These are phyloP conservation scores for Stereocaulon alpinum DNA, from an alignment of 495 filamentous ascomycete genomes.

Conservation along the genomic window DNA sequence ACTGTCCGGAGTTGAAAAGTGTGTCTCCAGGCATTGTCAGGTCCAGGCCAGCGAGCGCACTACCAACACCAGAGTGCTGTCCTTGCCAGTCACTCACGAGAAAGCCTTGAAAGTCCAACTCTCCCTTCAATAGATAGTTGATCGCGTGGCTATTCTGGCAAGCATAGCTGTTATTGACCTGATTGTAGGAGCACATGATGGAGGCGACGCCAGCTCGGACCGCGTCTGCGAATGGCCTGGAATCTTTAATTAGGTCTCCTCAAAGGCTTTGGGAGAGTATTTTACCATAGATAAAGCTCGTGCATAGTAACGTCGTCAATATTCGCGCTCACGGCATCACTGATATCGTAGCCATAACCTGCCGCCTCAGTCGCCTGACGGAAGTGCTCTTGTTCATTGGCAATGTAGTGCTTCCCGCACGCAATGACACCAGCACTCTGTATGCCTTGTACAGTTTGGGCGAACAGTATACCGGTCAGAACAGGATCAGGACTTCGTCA, in stretches of 20 bases:
- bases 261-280: constrained; percentile 25
- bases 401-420: constrained; percentile 72
- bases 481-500: constrained; percentile 63
- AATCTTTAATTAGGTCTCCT: not conserved
- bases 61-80: constrained; percentile 71
- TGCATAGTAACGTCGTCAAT: constrained; percentile 92
- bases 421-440: constrained; percentile 75
- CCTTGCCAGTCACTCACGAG: constrained; percentile 85
- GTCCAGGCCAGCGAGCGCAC: constrained; percentile 76
- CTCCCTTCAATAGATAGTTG: constrained; percentile 79
- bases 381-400: constrained; percentile 73
- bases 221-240: constrained; percentile 61
- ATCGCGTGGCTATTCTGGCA: constrained; percentile 63
- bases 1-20: constrained; percentile 55
- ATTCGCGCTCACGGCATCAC: constrained; percentile 62
- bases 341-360: constrained; percentile 53
- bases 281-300: constrained; percentile 79
- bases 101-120: constrained; percentile 92
- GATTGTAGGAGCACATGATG: constrained; percentile 92
- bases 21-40: constrained; percentile 95
- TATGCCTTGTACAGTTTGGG: constrained; percentile 67
- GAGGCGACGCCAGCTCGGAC: constrained; percentile 69
- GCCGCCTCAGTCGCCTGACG: constrained; percentile 57
- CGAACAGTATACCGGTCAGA: constrained; percentile 62
- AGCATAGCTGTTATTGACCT: constrained; percentile 62